phyloP scores from a whole-genome alignment of 2,329 filamentous ascomycete species.

The Aplosporella prunicola region DNA sequence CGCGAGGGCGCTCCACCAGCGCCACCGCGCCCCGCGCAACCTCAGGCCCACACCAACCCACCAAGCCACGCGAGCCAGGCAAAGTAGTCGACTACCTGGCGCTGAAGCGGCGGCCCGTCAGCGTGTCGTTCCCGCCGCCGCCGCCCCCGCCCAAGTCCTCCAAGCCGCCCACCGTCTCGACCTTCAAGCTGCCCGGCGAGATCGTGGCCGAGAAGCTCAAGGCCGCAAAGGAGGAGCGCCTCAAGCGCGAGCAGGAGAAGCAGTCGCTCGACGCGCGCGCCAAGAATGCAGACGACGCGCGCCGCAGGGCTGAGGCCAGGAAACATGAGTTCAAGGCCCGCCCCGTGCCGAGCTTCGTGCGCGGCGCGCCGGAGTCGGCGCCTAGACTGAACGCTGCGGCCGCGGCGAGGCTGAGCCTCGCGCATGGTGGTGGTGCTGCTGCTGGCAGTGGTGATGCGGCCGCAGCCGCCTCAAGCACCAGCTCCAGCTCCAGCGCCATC shows the following conservation, averaged over 20 bases:
- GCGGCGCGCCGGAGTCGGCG: no score
- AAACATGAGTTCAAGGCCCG: slow-evolving; percentile 38
- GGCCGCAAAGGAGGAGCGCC: slow-evolving; percentile 40
- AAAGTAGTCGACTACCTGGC: slow-evolving; percentile 26
- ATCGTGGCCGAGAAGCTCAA: slow-evolving; percentile 45
- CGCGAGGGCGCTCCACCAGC: slow-evolving; percentile 5
- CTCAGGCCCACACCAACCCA: slow-evolving; percentile 2
- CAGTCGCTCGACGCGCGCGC: neutral
- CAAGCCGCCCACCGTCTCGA: slow-evolving; percentile 41
- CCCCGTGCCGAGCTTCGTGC: slow-evolving; percentile 29
- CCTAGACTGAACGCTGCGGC: no score
- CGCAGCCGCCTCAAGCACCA: neutral
- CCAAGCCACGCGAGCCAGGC: slow-evolving; percentile 3
- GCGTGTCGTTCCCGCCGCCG: slow-evolving; percentile 38
- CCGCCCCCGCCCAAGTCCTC: slow-evolving; percentile 40
- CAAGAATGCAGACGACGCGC: neutral
- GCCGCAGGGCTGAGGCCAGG: slow-evolving; percentile 23
- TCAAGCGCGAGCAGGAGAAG: slow-evolving; percentile 25
- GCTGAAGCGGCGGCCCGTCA: slow-evolving; percentile 39
- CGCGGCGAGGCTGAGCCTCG: no score
- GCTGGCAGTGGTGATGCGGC: neutral
- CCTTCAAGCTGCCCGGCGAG: slow-evolving; percentile 45
- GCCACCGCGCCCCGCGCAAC: slow-evolving; percentile 5
- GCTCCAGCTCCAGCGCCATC: neutral
- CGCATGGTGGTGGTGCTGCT: slow-evolving; percentile 4